Conservation (phyloP, 805 yeast species). For the Komagataella pastoris region DNA sequence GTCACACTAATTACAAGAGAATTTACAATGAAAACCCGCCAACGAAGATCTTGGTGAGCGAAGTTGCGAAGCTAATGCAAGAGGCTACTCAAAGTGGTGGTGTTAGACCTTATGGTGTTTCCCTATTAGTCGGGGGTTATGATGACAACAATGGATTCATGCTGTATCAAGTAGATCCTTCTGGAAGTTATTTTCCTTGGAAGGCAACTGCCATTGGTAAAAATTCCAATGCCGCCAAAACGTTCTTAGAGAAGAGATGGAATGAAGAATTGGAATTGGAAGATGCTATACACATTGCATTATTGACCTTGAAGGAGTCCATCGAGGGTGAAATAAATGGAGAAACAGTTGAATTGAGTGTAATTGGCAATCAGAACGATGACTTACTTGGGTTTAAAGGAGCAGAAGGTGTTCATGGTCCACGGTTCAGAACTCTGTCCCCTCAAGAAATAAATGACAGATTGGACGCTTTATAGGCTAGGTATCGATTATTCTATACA, state of each 20-base stretch:
- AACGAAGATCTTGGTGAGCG: slow-evolving; percentile 83
- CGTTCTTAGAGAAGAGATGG: slow-evolving; percentile 96
- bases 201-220: slow-evolving; percentile 98
- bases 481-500: background rate
- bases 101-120: slow-evolving; percentile 97
- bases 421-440: slow-evolving; percentile 73
- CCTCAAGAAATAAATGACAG: slow-evolving; percentile 94
- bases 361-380: slow-evolving; percentile 75
- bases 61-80: slow-evolving; percentile 93
- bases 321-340: slow-evolving; percentile 98
- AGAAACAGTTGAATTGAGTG: slow-evolving; percentile 84
- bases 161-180: slow-evolving; percentile 94
- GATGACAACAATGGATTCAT: slow-evolving; percentile 62
- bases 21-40: slow-evolving; percentile 96
- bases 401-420: slow-evolving; percentile 65
- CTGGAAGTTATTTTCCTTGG: slow-evolving; percentile 98
- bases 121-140: slow-evolving; percentile 85
- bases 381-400: slow-evolving; percentile 79
- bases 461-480: slow-evolving; percentile 64
- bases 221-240: slow-evolving; percentile 92
- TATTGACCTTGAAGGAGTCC: slow-evolving; percentile 86
- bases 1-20: slow-evolving; percentile 88
- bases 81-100: slow-evolving; percentile 99
- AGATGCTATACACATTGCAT: slow-evolving; percentile 95
- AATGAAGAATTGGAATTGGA: slow-evolving; percentile 93